Base-by-base conservation (phyloP, 2,329 filamentous ascomycete species). In the Alternaria consortialis region DNA sequence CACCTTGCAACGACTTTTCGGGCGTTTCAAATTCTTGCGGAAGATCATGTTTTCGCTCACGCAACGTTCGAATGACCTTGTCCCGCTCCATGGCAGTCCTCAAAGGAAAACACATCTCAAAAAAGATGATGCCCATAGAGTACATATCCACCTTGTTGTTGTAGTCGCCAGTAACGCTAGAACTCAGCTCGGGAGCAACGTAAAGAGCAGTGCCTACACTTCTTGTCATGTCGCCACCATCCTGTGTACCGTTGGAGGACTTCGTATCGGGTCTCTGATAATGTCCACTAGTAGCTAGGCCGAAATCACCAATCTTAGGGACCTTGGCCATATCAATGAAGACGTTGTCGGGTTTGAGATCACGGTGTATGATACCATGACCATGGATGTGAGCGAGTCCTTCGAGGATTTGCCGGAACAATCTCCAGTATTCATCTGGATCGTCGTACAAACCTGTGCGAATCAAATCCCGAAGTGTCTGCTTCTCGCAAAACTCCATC, bases 81-180 rank as follows among this genome's bases (percentile, higher is more conserved):
- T 86, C 85, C 40, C 88, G 82, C 72, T 90, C 88, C 86, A 89
- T 90, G 2, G 81, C 83, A 1, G 88, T 90, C 17, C 81, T 81
- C 44, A 90, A 79, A 4, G 85, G 81, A 66, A 87, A 84, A 73
- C 91, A 96, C 95, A 99, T 99, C 79, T 99, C 95, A 69, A 97
- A 98, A 80, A 99, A 97, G 58, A 99, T 98, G 65, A 99, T 91
- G 0, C 95, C 95, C 42, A 99, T 84, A 0, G 94, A 97, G 76
- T 95, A 99, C 94, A 99, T 98, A 86, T 99, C 95, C 1, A 98
- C 94, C 78, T 97, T 98, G 58, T 92, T 90, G 61, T 92, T 96
- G 76, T 98, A 98, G 63, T 89, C 89, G 4, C 90, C 91, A 32
- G 86, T 86, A 6, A 89, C 89, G 6, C 86, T 86, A 1, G 92